Conservation (phyloP, 768 basidiomycete genomes). For the Hemileccinum rubropunctum region DNA sequence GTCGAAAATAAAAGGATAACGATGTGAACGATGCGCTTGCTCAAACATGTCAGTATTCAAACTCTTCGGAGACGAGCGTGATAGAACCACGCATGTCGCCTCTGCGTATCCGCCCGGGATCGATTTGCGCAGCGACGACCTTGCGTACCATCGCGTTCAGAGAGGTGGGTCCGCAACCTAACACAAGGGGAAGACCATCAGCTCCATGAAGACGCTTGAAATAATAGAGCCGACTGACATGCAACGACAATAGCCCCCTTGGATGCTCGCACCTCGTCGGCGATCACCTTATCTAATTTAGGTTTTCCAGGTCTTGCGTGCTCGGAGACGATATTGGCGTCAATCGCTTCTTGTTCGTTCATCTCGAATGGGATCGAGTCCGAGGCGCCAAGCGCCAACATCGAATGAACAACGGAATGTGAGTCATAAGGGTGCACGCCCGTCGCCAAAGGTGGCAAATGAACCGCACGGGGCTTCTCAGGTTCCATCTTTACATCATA, state of each 20-base stretch:
- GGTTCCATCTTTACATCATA: slow-evolving; percentile 7
- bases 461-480: neutral
- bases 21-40: too few relatives aligned
- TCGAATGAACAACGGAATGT: neutral
- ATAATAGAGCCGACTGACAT: slow-evolving; percentile 45
- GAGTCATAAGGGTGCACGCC: neutral
- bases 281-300: slow-evolving; percentile 56
- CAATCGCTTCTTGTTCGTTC: slow-evolving; percentile 55
- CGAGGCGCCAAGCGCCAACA: neutral
- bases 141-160: slow-evolving; percentile 70
- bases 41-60: slow-evolving; percentile 45
- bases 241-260: slow-evolving; percentile 61
- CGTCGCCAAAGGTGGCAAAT: neutral
- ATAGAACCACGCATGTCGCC: slow-evolving; percentile 62
- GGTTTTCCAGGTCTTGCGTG: slow-evolving; percentile 65
- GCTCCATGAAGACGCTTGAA: neutral
- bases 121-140: slow-evolving; percentile 57
- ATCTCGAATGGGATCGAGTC: slow-evolving; percentile 40
- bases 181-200: neutral
- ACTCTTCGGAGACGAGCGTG: slow-evolving; percentile 65
- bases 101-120: slow-evolving; percentile 46
- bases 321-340: slow-evolving; percentile 59
- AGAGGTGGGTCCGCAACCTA: slow-evolving; percentile 72
- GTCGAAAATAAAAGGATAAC: neutral
- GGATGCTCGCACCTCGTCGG: slow-evolving; percentile 59